Evolutionary conservation across 805 yeast species (phyloP).

Genomic region (Kazachstania taianensis): DNA sequence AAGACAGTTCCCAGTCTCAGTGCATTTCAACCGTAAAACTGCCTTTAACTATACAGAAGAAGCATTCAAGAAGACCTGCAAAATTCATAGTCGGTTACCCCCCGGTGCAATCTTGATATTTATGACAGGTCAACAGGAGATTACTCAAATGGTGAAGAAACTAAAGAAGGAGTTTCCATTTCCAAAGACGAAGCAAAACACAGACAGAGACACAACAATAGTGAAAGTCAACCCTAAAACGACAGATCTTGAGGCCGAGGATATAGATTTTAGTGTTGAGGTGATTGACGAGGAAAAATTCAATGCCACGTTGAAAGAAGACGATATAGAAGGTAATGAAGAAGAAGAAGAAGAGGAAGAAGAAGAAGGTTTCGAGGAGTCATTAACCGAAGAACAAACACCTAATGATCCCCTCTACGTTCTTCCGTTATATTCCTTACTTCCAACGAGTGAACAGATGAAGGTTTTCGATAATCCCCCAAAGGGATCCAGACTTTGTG

Average conservation of each 20-base stretch:
- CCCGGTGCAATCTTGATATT: conserved; percentile 90
- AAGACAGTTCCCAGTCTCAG: conserved; percentile 86
- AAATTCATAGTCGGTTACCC: conserved; percentile 78
- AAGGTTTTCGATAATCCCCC: conserved; percentile 85
- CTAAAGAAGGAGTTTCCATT: conserved; percentile 62
- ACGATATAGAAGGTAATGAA: conserved; percentile 30
- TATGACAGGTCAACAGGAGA: conserved; percentile 92
- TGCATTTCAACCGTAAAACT: conserved; percentile 80
- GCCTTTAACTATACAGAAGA: conserved; percentile 73
- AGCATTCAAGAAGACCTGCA: conserved; percentile 72
- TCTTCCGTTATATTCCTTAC: conserved; percentile 79
- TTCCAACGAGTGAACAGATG: conserved; percentile 94
- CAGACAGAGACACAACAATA: conserved; percentile 29
- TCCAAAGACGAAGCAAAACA: conserved; percentile 16
- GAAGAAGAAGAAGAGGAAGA: conserved; percentile 29
- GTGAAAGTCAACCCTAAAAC: conserved; percentile 46
- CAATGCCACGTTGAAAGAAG: conserved; percentile 31
- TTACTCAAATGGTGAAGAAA: conserved; percentile 59
- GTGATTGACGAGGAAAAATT: conserved; percentile 26
- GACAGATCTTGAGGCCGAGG: conserved; percentile 78
- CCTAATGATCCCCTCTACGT: conserved; percentile 76
- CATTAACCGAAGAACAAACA: conserved; percentile 58
- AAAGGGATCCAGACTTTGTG: conserved; percentile 72
- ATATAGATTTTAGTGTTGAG: conserved; percentile 60
- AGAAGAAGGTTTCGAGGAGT: conserved; percentile 60